These are phyloP conservation scores for Plasmodium inui DNA, from an alignment of 169 alveolate genomes.

Conservation along the genomic window DNA sequence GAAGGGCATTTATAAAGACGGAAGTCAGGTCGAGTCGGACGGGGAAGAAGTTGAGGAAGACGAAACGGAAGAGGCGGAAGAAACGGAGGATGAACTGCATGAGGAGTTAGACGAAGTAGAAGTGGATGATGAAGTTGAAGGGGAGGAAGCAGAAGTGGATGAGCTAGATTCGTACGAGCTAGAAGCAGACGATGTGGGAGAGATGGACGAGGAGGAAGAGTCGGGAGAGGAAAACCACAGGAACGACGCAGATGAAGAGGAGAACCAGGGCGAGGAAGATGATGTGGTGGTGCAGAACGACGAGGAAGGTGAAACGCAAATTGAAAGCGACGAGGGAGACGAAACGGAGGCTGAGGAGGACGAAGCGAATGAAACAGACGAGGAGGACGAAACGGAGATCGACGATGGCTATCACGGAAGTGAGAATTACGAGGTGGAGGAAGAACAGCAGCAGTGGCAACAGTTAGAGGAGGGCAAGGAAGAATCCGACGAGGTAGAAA, in stretches of 20 bases:
- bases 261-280: neutral
- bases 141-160: neutral
- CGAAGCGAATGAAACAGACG: neutral
- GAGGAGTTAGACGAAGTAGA: neutral
- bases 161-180: neutral
- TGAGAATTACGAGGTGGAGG: neutral
- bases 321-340: neutral
- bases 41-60: neutral
- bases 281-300: neutral
- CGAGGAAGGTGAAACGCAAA: constrained; percentile 5
- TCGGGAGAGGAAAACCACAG: neutral
- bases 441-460: neutral
- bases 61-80: neutral
- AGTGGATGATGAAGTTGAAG: constrained; percentile 8
- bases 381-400: neutral
- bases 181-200: constrained; percentile 4
- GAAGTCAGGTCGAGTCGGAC: neutral
- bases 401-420: neutral
- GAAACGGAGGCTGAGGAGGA: constrained; percentile 1
- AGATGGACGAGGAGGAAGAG: neutral
- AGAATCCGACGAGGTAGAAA: no score
- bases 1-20: neutral
- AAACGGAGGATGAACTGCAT: neutral
- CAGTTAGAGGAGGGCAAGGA: neutral
- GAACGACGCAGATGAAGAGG: constrained; percentile 3